phyloP scores from a whole-genome alignment of 2,329 filamentous ascomycete genomes.

The Juglanconis sp. region DNA sequence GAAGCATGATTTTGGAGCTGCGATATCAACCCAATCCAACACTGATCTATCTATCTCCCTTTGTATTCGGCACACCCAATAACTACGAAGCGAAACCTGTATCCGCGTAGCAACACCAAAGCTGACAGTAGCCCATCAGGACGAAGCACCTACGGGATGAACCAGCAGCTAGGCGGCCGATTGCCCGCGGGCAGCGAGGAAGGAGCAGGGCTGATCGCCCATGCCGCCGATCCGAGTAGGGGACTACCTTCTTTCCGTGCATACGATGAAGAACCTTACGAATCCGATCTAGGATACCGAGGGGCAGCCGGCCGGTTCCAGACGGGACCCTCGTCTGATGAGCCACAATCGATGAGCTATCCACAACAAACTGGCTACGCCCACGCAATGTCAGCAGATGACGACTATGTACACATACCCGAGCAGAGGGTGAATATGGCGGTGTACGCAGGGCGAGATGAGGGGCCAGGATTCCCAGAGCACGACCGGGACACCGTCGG shows the following conservation, averaged over 20 bases:
- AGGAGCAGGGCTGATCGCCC: slow-evolving; percentile 28
- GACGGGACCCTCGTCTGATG: slow-evolving; percentile 1
- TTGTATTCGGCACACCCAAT: background rate
- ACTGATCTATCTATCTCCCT: background rate
- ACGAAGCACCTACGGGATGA: slow-evolving; percentile 25
- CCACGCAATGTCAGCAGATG: background rate
- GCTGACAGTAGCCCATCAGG: slow-evolving; percentile 7
- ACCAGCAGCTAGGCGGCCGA: slow-evolving; percentile 12
- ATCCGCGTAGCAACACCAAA: background rate
- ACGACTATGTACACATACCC: slow-evolving; percentile 4
- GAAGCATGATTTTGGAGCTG: slow-evolving; percentile 13
- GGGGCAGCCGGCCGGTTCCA: slow-evolving; percentile 7
- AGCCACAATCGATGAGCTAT: slow-evolving; percentile 5
- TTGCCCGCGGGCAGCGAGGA: slow-evolving; percentile 24
- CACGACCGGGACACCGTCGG: slow-evolving; percentile 1
- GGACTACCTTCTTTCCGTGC: slow-evolving; percentile 14
- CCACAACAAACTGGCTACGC: background rate
- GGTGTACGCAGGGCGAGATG: slow-evolving; percentile 3
- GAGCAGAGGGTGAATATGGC: background rate
- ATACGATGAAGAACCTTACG: slow-evolving; percentile 20
- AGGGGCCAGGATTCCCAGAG: background rate
- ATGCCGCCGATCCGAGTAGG: slow-evolving; percentile 30
- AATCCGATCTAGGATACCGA: slow-evolving; percentile 18
- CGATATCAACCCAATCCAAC: background rate
- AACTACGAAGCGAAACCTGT: background rate